These are phyloP conservation scores for Penicillium herquei DNA, from an alignment of 495 filamentous ascomycete genomes.

Conservation along the genomic window DNA sequence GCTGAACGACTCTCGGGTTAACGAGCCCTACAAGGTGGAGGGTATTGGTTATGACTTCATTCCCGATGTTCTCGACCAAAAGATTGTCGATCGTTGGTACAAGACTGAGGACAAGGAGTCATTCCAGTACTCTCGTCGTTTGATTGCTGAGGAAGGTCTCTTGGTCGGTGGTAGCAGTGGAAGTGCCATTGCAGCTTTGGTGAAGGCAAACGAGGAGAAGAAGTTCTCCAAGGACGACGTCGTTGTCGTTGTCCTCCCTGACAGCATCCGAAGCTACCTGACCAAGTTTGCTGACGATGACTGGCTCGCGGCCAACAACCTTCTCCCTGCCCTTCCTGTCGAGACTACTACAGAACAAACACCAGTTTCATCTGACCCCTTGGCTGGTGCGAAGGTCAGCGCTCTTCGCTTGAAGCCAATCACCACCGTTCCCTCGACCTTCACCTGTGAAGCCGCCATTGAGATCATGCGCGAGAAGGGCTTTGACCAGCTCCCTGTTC, in stretches of 20 bases:
- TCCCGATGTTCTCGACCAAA: slow-evolving; percentile 83
- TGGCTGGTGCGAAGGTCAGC: slow-evolving; percentile 70
- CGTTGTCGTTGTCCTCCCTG: slow-evolving; percentile 86
- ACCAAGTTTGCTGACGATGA: slow-evolving; percentile 98
- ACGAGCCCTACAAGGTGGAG: slow-evolving; percentile 94
- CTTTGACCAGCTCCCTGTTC: slow-evolving; percentile 94
- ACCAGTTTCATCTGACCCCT: slow-evolving; percentile 48
- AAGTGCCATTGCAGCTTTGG: slow-evolving; percentile 83
- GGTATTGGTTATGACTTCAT: slow-evolving; percentile 99
- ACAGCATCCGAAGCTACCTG: slow-evolving; percentile 97
- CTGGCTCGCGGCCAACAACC: slow-evolving; percentile 94
- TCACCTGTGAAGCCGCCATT: slow-evolving; percentile 76
- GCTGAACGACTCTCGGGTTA: slow-evolving; percentile 74
- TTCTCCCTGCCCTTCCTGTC: slow-evolving; percentile 61
- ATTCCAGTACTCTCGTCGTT: slow-evolving; percentile 80
- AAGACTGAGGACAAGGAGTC: slow-evolving; percentile 94
- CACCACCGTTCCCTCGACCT: slow-evolving; percentile 69
- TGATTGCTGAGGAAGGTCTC: slow-evolving; percentile 93
- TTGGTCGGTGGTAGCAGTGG: slow-evolving; percentile 94
- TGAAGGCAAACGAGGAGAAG: slow-evolving; percentile 74
- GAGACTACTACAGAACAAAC: slow-evolving; percentile 36
- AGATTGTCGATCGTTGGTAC: slow-evolving; percentile 89
- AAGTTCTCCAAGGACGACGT: slow-evolving; percentile 72
- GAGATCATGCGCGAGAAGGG: slow-evolving; percentile 97
- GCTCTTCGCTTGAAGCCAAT: slow-evolving; percentile 87